Evolutionary conservation across 768 basidiomycete genomes (phyloP), one percentile per base, ranked within the genome.

Genomic region (Cystoderma amianthinum): DNA sequence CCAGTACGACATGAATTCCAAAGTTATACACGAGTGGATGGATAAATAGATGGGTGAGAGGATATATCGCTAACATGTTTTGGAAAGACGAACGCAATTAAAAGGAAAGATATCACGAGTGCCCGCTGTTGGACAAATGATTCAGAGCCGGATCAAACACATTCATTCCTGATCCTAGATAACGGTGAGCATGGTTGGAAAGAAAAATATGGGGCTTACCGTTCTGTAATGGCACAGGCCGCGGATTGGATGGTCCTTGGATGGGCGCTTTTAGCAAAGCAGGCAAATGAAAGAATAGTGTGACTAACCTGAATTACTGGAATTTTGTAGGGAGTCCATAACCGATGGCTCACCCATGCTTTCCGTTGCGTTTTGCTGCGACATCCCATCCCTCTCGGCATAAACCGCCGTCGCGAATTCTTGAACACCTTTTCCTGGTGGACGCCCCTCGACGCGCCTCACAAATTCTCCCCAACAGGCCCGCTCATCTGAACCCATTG

Each of bases 401-500:
- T 51, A 43, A 20, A 32, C 38, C 30, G 52, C 49, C 9, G 48
- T 42, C 28, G 34, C 25, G 17, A 51, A 25, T 17, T 32, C 38
- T 20, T 35, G 39, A 11, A 44, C 43, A 0, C 39, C 47, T 39
- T 63, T 63, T 21, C 57, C 55, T 5, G 66, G 44, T 9, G 67
- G 58, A 32, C 74, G 61, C 3, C 78, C 78, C 49, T 82, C 82
- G 10, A 76, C 75, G 16, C 70, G 59, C 50, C 77, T 65, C 44
- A 83, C 78, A 56, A 84, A 82, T 56, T 81, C 80, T 11, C 76
- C 78, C 81, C 81, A 84, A 46, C 76, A 71, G 5, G 78, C 81
- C 1, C 72, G 59, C 53, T 82, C 80, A 46, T 72, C 71, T 25
- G 44, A 57, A 40, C 53, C 79, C 78, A 74, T 74, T 18, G 61